Conservation (phyloP, 2,329 filamentous ascomycete genomes). For the Cladophialophora chaetospira region DNA sequence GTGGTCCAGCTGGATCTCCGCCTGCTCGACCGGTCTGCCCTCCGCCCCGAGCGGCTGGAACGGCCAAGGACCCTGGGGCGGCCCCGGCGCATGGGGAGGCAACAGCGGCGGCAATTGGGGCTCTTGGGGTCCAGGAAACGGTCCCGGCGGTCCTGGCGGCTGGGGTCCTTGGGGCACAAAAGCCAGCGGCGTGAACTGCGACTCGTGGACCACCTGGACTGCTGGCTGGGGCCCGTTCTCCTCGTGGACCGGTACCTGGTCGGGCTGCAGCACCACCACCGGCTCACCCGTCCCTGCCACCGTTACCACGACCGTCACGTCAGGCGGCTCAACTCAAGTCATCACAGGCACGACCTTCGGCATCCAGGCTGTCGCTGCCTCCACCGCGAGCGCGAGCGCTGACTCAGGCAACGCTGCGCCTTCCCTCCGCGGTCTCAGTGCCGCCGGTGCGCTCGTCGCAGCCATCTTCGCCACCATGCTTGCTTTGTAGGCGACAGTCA, state of each 20-base stretch:
- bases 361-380: constrained; percentile 30
- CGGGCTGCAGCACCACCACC: constrained; percentile 33
- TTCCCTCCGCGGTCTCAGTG: constrained; percentile 25
- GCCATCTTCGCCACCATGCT: constrained; percentile 32
- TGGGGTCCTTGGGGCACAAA: constrained; percentile 33
- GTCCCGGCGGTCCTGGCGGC: constrained; percentile 23
- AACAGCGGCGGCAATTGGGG: constrained; percentile 17
- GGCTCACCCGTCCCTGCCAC: constrained; percentile 30
- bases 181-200: constrained; percentile 32
- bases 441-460: constrained; percentile 29
- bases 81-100: constrained; percentile 11
- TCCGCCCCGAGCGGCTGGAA: constrained; percentile 30
- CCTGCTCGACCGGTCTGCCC: constrained; percentile 30
- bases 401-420: constrained; percentile 25
- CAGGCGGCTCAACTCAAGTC: constrained; percentile 28
- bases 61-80: constrained; percentile 15
- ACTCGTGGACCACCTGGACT: constrained; percentile 34
- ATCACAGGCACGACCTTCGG: constrained; percentile 35
- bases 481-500: constrained; percentile 24
- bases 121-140: no score
- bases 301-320: constrained; percentile 31
- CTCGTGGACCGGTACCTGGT: constrained; percentile 34
- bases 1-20: constrained; percentile 31
- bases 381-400: constrained; percentile 16
- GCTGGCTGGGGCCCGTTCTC: constrained; percentile 34